These are phyloP conservation scores for Penicillium sp. DNA, from an alignment of 2,329 filamentous ascomycete genomes.

Conservation along the genomic window DNA sequence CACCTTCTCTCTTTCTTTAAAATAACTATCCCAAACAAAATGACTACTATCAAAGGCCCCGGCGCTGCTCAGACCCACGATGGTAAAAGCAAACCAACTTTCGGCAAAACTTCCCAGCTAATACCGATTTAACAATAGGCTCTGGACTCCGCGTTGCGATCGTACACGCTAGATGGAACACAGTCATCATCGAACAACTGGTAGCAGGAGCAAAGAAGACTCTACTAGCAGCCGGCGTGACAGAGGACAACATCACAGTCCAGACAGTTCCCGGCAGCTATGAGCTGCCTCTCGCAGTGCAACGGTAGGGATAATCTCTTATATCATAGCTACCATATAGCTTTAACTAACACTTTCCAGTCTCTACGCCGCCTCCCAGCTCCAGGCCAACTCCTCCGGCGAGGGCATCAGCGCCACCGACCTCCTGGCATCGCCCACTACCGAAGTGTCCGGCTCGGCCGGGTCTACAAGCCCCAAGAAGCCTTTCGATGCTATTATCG, in stretches of 20 bases:
- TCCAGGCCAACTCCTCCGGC: slow-evolving; percentile 63
- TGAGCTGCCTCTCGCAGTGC: slow-evolving; percentile 87
- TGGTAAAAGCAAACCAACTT: slow-evolving; percentile 43
- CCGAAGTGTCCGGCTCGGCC: slow-evolving; percentile 60
- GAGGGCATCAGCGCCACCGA: slow-evolving; percentile 49
- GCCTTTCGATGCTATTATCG: slow-evolving; percentile 90
- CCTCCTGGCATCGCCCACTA: slow-evolving; percentile 61
- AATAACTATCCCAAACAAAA: slow-evolving; percentile 17
- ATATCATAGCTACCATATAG: too few species aligned
- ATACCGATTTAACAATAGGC: slow-evolving; percentile 43
- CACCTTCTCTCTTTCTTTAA: neutral
- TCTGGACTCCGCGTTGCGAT: slow-evolving; percentile 84
- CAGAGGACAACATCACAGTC: slow-evolving; percentile 80
- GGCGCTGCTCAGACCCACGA: slow-evolving; percentile 58
- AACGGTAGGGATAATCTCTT: slow-evolving; percentile 56
- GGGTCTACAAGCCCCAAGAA: slow-evolving; percentile 39
- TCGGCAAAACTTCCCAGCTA: neutral
- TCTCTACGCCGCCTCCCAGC: slow-evolving; percentile 79
- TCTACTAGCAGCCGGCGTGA: slow-evolving; percentile 75
- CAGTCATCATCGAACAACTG: slow-evolving; percentile 79
- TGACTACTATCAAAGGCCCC: slow-evolving; percentile 62
- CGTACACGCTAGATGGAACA: slow-evolving; percentile 95
- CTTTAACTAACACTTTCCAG: slow-evolving; percentile 43
- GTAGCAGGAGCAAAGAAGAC: slow-evolving; percentile 76
- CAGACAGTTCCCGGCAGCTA: slow-evolving; percentile 92